These are phyloP conservation scores for Chytridium lagenaria DNA, from an alignment of 371 early-diverging fungal genomes.

Conservation along the genomic window DNA sequence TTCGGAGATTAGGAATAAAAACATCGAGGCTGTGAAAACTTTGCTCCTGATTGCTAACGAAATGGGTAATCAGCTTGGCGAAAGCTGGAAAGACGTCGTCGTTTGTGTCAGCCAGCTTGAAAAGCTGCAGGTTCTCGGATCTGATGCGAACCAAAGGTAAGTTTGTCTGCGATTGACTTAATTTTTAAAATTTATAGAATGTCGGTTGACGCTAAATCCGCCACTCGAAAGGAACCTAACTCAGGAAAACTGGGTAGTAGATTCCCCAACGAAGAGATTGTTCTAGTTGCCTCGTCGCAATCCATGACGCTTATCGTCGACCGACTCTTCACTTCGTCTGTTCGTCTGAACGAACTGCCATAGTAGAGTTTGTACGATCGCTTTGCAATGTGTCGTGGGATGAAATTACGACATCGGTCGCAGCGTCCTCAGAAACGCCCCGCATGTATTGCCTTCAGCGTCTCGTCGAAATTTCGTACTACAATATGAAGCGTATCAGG, in stretches of 20 bases:
- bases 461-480: constrained; percentile 93
- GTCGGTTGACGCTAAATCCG: constrained; percentile 29
- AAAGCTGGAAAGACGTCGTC: constrained; percentile 88
- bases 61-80: constrained; percentile 82
- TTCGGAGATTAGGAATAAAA: constrained; percentile 83
- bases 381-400: constrained; percentile 88
- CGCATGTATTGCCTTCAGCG: constrained; percentile 90
- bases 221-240: constrained; percentile 18
- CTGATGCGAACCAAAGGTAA: constrained; percentile 37
- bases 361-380: constrained; percentile 88
- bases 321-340: constrained; percentile 75
- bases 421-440: constrained; percentile 54
- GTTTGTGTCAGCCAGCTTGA: constrained; percentile 89
- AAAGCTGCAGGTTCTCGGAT: constrained; percentile 52
- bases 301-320: constrained; percentile 79
- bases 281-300: constrained; percentile 63
- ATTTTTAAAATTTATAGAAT: constrained; percentile 1
- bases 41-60: constrained; percentile 81
- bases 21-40: constrained; percentile 85
- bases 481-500: constrained; percentile 97
- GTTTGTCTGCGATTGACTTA: neutral
- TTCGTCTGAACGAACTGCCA: constrained; percentile 64
- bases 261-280: constrained; percentile 47
- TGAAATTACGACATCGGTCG: constrained; percentile 77
- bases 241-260: neutral